phyloP scores from a whole-genome alignment of 2,329 filamentous ascomycete genomes.

The Sclerotinia subarctica region DNA sequence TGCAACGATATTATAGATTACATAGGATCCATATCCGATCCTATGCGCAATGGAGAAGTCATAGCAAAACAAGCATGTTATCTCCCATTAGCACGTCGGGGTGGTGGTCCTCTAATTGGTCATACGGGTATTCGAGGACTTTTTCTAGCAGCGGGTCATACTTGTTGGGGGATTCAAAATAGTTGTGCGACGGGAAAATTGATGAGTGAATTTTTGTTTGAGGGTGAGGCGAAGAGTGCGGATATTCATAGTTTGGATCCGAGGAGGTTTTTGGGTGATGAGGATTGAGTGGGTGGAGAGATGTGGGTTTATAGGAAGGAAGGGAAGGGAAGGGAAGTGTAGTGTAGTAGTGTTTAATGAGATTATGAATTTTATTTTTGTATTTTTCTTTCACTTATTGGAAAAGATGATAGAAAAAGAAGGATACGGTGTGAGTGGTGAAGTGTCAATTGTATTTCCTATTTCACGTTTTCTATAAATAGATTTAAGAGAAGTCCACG shows the following conservation, averaged over 20 bases:
- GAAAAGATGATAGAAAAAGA: too few relatives aligned
- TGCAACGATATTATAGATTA: conserved; percentile 87
- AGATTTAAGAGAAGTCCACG: too few relatives aligned
- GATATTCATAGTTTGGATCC: conserved; percentile 66
- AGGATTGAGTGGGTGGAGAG: background rate
- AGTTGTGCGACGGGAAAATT: conserved; percentile 81
- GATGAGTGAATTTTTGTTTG: conserved; percentile 75
- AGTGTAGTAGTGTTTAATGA: background rate
- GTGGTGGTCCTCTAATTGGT: conserved; percentile 73
- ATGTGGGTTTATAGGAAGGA: background rate
- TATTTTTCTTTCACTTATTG: too few relatives aligned
- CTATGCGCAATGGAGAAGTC: conserved; percentile 65
- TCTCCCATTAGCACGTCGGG: conserved; percentile 57
- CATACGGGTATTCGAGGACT: conserved; percentile 69
- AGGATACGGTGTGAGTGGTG: too few relatives aligned
- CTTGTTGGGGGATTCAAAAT: conserved; percentile 98
- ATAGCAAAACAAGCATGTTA: conserved; percentile 87
- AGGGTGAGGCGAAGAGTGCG: conserved; percentile 66
- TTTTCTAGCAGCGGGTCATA: conserved; percentile 84
- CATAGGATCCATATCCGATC: conserved; percentile 61
- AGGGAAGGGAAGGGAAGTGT: background rate
- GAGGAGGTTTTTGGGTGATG: conserved; percentile 46
- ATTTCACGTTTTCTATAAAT: too few relatives aligned
- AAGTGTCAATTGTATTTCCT: too few relatives aligned
- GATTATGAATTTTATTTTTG: background rate